Base-by-base conservation (phyloP, 2,329 filamentous ascomycete species). In the Achaetomium macrosporum region DNA sequence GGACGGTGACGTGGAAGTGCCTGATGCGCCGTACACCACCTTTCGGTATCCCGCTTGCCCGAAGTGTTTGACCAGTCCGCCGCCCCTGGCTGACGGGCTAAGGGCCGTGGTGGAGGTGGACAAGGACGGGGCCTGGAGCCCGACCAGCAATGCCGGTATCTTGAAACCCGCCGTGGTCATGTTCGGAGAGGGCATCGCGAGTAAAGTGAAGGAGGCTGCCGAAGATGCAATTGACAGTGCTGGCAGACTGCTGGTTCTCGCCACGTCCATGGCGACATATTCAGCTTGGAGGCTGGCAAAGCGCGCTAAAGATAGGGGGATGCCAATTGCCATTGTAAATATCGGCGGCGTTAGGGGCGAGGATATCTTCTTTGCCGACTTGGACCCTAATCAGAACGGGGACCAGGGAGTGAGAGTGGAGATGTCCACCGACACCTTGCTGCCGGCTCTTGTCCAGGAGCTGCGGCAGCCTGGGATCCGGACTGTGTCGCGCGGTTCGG, bases 21-120 rank as follows among this genome's bases (percentile, higher is more conserved):
- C 90, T 0, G 83, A 85, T 47, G 90, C 90, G 1, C 87, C 90
- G 1, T 97, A 97, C 68, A 86, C 83, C 13, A 92, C 86, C 0
- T 97, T 97, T 66, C 77, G 90, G 60, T 97, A 97, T 63, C 93
- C 93, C 0, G 80, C 92, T 1, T 97, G 93, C 69, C 90, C 90
- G 0, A 81, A 74, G 43, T 97, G 93, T 67, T 72, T 95, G 41
- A 72, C 76, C 20, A 75, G 77, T 12, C 85, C 88, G 19, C 81
- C 85, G 8, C 58, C 65, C 19, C 65, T 79, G 39, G 65, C 72
- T 30, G 77, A 86, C 61, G 81, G 84, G 4, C 74, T 72, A 2
- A 51, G 46, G 47, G 53, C 71, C 65, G 55, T 75, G 77, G 84
- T 96, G 1, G 75, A 87, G 57, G 79, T 87, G 12, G 92, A 96